Percentiles rank a stretch among this genome's conserved stretches.
These are phyloP conservation scores for Sphagnum magellanicum DNA, from an alignment of 228 moss, liverwort and hornwort genomes.

Conservation along the genomic window DNA sequence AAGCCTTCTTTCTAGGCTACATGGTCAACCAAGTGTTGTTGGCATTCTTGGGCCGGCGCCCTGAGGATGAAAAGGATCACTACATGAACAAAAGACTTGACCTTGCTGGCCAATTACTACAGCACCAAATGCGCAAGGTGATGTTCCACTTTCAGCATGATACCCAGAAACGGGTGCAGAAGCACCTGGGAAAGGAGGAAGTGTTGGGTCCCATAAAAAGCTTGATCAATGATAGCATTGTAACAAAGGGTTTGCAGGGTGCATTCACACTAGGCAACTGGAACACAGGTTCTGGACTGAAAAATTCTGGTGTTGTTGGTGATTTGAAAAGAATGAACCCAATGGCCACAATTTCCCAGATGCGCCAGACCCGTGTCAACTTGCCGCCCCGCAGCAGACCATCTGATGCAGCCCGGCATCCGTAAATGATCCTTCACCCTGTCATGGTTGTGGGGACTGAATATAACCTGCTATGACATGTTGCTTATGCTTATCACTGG, in stretches of 20 bases:
- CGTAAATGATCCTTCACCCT: constrained; percentile 34
- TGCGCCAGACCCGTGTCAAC: constrained; percentile 65
- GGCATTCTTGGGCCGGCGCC: constrained; percentile 49
- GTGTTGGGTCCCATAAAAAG: constrained; percentile 29
- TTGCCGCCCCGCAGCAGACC: constrained; percentile 48
- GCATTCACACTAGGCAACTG: constrained; percentile 84
- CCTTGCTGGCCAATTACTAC: constrained; percentile 71
- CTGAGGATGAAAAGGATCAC: constrained; percentile 61
- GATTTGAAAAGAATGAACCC: constrained; percentile 81
- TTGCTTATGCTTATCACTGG: no score
- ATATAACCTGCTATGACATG: no score
- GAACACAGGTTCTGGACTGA: constrained; percentile 54
- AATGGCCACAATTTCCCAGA: constrained; percentile 71
- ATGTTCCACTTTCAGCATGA: constrained; percentile 68
- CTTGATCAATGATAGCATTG: constrained; percentile 51
- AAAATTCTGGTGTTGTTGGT: constrained; percentile 78
- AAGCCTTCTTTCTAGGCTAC: constrained; percentile 75
- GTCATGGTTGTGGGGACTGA: no score
- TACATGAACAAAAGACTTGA: constrained; percentile 87
- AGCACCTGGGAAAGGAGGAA: constrained; percentile 55
- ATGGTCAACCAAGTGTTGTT: constrained; percentile 63
- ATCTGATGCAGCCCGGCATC: constrained; percentile 80
- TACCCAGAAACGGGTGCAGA: constrained; percentile 70
- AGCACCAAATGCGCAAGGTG: constrained; percentile 72
- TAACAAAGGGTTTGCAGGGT: constrained; percentile 56